Evolutionary conservation across 208 protist species (phyloP).

Genomic region (Entamoeba moshkovskii): DNA sequence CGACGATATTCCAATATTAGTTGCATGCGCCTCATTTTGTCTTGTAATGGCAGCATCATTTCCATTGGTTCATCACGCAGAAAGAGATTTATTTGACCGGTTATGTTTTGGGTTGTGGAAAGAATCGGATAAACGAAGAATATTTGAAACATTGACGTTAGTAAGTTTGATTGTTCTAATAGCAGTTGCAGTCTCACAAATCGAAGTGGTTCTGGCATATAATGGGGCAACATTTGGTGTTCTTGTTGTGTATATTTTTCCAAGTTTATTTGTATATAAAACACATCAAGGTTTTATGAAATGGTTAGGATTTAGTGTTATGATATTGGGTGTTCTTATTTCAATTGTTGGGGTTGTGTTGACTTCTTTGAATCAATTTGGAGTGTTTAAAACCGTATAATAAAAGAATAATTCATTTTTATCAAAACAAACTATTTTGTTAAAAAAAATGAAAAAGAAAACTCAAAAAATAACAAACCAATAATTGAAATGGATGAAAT

Average conservation of each 20-base stretch:
- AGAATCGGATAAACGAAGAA: not conserved
- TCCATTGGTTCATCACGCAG: not conserved
- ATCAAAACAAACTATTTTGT: too few species aligned
- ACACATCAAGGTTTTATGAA: not conserved
- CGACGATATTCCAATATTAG: not conserved
- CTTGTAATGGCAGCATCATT: not conserved
- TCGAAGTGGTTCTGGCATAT: not conserved
- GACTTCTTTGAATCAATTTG: not conserved
- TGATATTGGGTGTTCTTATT: not conserved
- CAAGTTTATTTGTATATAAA: not conserved
- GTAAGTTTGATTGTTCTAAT: not conserved
- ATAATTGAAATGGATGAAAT: too few species aligned
- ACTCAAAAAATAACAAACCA: too few species aligned
- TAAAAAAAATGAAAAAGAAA: too few species aligned
- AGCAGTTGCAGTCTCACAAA: not conserved
- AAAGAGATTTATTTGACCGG: not conserved
- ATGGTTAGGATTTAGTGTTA: not conserved
- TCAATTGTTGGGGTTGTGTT: not conserved
- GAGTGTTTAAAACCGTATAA: not conserved
- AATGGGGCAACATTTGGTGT: not conserved
- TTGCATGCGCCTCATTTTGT: not conserved
- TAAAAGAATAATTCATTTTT: too few species aligned
- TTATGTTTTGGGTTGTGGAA: not conserved
- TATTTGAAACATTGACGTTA: not conserved
- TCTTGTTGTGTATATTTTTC: not conserved